Evolutionary conservation across 2,329 filamentous ascomycete species (phyloP), one percentile per base, ranked within the genome.

Genomic region (Leptosphaerulina australis): DNA sequence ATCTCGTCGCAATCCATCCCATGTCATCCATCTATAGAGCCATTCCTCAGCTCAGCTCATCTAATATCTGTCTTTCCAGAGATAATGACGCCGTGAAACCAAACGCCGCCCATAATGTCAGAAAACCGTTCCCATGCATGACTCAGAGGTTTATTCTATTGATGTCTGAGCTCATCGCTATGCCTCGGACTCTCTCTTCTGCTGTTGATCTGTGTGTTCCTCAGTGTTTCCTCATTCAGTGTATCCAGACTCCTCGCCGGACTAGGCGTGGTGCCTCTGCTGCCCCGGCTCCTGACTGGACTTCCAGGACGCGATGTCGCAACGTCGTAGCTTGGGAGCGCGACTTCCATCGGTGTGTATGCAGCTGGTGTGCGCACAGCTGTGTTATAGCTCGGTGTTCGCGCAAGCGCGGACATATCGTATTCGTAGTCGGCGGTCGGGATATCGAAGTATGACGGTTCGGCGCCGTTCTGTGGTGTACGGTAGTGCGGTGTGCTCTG

Each of bases 371-470:
- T 78, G 24, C 77, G 71, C 6, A 80, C 66, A 6, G 78, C 78
- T 0, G 78, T 78, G 62, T 76, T 76, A 58, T 82, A 82, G 37
- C 76, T 79, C 7, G 79, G 79, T 0, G 79, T 79, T 26, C 78
- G 74, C 4, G 73, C 68, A 1, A 82, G 69, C 24, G 72, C 73
- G 30, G 74, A 73, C 70, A 80, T 74, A 60, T 81, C 75, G 52
- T 69, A 70, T 62, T 80, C 75, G 53, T 69, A 71, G 38, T 56
- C 53, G 11, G 50, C 38, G 4, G 59, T 34, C 8, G 66, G 60
- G 10, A 60, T 50, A 18, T 63, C 60, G 39, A 64, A 63, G 41
- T 59, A 65, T 1, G 57, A 53, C 6, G 61, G 62, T 21, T 67
- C 66, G 17, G 44, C 25, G 21, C 36, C 37, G 31, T 53, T 71